These are phyloP conservation scores for Cyathus striatus DNA, from an alignment of 768 basidiomycete species.

Conservation along the genomic window DNA sequence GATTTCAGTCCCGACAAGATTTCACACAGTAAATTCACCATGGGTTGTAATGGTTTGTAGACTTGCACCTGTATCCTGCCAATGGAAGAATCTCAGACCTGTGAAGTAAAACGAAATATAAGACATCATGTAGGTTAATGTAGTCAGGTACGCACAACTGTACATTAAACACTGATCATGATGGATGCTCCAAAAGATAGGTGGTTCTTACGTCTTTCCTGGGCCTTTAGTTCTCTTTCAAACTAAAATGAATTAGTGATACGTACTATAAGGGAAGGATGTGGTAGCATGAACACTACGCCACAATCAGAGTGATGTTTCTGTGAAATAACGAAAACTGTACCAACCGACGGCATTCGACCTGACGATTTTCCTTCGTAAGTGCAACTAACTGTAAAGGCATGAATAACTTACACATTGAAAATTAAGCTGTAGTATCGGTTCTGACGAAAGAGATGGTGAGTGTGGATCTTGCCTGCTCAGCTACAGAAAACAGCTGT, in stretches of 20 bases:
- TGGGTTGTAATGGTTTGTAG: conserved; percentile 30
- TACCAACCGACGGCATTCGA: conserved; percentile 18
- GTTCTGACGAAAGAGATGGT: conserved; percentile 13
- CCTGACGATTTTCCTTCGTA: conserved; percentile 6
- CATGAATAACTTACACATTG: conserved; percentile 17
- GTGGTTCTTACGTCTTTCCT: too few relatives aligned
- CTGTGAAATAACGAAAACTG: background rate
- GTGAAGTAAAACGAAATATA: too few relatives aligned
- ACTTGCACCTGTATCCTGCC: conserved; percentile 28
- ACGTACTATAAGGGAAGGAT: conserved; percentile 21
- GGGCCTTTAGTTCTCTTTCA: too few relatives aligned
- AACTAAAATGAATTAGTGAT: too few relatives aligned
- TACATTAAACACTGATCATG: too few relatives aligned
- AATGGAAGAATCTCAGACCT: conserved; percentile 28
- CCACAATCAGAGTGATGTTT: background rate
- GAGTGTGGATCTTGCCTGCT: too few relatives aligned
- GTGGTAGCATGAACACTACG: conserved; percentile 19
- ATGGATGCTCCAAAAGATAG: too few relatives aligned
- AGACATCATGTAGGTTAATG: too few relatives aligned
- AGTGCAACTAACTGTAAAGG: background rate
- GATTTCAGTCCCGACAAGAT: background rate
- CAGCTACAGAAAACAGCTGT: background rate
- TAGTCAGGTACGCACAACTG: background rate
- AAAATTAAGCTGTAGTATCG: conserved; percentile 27
- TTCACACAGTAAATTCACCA: conserved; percentile 11